Percentiles rank a stretch among this genome's conserved stretches.
Conservation (phyloP, 2,329 filamentous ascomycete genomes). For the Alternaria sp. region DNA sequence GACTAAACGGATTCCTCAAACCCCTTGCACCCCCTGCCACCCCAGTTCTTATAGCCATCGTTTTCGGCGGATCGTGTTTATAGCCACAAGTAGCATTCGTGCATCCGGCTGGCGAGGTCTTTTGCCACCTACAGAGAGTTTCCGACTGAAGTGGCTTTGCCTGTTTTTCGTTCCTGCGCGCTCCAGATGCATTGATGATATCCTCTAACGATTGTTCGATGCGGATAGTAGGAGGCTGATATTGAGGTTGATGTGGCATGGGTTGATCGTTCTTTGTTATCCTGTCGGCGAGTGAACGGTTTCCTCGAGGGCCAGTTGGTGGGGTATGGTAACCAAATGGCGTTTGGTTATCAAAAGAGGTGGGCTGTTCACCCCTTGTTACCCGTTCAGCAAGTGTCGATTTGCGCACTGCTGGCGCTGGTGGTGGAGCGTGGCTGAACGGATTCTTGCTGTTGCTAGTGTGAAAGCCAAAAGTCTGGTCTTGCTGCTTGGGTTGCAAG, state of each 20-base stretch:
- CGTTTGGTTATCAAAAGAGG: neutral
- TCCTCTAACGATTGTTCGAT: neutral
- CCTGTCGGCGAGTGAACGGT: neutral
- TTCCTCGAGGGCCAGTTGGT: neutral
- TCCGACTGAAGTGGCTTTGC: neutral
- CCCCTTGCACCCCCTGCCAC: no score
- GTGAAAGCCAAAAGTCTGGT: neutral
- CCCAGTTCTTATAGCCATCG: neutral
- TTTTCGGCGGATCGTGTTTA: neutral
- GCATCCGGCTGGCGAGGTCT: neutral
- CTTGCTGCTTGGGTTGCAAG: neutral
- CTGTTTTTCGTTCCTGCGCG: neutral
- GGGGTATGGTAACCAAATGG: neutral
- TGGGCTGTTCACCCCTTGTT: neutral
- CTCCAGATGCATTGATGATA: neutral
- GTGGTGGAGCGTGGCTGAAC: neutral
- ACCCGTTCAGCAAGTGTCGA: neutral
- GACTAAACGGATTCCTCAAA: neutral
- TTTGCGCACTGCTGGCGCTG: neutral
- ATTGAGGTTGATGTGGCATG: neutral
- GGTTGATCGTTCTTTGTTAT: neutral
- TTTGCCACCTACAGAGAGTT: neutral
- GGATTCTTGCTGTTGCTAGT: neutral
- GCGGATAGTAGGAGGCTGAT: neutral
- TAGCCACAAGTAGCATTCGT: neutral